Base-by-base conservation (phyloP, 108 stramenopile genomes). In the Nannochloropsis gaditana region DNA sequence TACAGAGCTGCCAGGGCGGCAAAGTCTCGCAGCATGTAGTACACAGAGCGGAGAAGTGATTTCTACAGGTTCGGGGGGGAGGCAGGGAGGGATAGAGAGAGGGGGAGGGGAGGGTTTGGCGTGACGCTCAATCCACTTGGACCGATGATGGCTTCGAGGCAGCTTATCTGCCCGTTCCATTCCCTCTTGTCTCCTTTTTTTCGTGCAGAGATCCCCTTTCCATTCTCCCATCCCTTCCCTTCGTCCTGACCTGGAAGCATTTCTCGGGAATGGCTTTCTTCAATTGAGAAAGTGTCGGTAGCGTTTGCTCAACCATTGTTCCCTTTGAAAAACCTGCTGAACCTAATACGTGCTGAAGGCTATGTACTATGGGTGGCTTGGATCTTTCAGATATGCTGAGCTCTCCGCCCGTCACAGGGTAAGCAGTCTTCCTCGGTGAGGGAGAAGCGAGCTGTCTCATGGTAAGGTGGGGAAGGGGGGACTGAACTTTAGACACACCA, bases 21-120 rank as follows among this genome's bases (percentile, higher is more conserved):
- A 85, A 90, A 90, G 80, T 91, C 90, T 9, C 89, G 85, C 8
- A 88, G 21, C 90, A 91, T 88, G 90, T 91, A 90, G 84, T 89
- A 91, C 9, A 91, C 11, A 0, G 90, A 91, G 42, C 73, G 88
- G 41, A 45, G 44, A 15, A 91, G 79, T 82, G 43, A 88, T 43
- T 91, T 91, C 45, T 44, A 19, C 45, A 91, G 90, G 41, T 82
- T 87, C 59, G 82, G 85, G 43, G 41, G 11, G 84, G 89, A 50
- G 31, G 21, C 15, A 80, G 15, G 43, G 42, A 80, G 21, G 59
- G n/a, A 73, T 4, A 2, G 6, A 8, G 8, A 31, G 31, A n/a
- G 8, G 2, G 8, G 59, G 59, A 73, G 6, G 59, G 59, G n/a
- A 8, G 59, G 59, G n/a, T 73, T n/a, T 3, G 6, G 15, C 19